phyloP scores from a whole-genome alignment of 495 filamentous ascomycete species.

The Xylaria venustula region DNA sequence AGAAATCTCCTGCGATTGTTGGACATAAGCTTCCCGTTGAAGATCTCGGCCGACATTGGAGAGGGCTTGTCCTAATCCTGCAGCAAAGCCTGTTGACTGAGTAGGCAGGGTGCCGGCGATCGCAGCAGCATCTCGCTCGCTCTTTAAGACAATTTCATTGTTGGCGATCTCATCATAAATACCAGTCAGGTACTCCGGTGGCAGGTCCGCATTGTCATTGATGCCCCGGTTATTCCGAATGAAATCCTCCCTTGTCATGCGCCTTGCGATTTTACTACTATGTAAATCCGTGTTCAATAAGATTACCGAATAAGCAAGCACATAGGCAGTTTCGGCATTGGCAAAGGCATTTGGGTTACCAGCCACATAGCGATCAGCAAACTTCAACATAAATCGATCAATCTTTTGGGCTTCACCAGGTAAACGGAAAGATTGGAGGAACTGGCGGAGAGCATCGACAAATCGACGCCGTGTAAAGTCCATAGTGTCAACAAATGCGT shows the following conservation, averaged over 20 bases:
- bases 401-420: slow-evolving; percentile 99
- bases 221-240: slow-evolving; percentile 99
- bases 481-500: slow-evolving; percentile 95
- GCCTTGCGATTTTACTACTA: slow-evolving; percentile 76
- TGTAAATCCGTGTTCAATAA: slow-evolving; percentile 96
- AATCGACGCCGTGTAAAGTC: slow-evolving; percentile 92
- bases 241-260: slow-evolving; percentile 96
- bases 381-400: slow-evolving; percentile 99
- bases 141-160: slow-evolving; percentile 93
- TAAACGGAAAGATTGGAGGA: slow-evolving; percentile 91
- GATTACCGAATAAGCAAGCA: slow-evolving; percentile 93
- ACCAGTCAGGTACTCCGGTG: slow-evolving; percentile 82
- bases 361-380: slow-evolving; percentile 90
- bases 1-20: slow-evolving; percentile 89
- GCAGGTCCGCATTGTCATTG: slow-evolving; percentile 92
- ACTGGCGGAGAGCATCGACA: slow-evolving; percentile 85
- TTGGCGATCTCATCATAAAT: slow-evolving; percentile 90
- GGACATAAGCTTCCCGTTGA: slow-evolving; percentile 87
- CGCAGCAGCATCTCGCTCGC: slow-evolving; percentile 83
- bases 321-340: slow-evolving; percentile 96
- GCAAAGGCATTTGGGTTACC: slow-evolving; percentile 97
- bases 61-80: slow-evolving; percentile 84
- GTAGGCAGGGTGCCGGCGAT: slow-evolving; percentile 62
- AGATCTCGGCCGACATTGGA: slow-evolving; percentile 88
- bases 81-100: slow-evolving; percentile 68